Conservation (phyloP, 176 grass and related monocot genomes). For the Raddia distichophylla region DNA sequence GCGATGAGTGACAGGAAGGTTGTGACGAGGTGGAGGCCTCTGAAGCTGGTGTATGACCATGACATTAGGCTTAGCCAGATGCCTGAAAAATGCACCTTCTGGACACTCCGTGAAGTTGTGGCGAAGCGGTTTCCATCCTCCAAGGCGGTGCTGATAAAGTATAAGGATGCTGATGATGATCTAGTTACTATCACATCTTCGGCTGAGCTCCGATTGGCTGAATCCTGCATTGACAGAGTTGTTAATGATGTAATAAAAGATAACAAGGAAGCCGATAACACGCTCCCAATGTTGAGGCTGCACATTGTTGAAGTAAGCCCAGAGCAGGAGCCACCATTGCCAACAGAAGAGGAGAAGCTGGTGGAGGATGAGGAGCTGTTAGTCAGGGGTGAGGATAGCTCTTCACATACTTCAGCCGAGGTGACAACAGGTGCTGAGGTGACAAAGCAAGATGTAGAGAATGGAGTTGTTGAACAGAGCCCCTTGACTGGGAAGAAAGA, state of each 20-base stretch:
- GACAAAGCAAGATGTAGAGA: constrained; percentile 44
- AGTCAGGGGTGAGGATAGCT: constrained; percentile 51
- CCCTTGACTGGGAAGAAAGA: constrained; percentile 49
- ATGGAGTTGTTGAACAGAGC: constrained; percentile 34
- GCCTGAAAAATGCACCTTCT: constrained; percentile 73
- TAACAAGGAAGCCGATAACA: constrained; percentile 45
- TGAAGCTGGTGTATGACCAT: constrained; percentile 94
- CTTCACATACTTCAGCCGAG: constrained; percentile 36
- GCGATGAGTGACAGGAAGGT: constrained; percentile 29
- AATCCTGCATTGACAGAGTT: constrained; percentile 54
- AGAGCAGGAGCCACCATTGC: constrained; percentile 74
- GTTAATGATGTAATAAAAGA: constrained; percentile 27
- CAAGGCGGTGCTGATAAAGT: constrained; percentile 93
- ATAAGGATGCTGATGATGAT: constrained; percentile 90
- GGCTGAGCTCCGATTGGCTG: constrained; percentile 72
- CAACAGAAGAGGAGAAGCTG: constrained; percentile 56
- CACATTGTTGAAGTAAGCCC: constrained; percentile 84
- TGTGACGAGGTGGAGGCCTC: constrained; percentile 63
- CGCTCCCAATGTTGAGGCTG: constrained; percentile 60
- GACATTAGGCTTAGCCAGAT: constrained; percentile 89
- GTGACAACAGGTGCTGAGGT: constrained; percentile 35
- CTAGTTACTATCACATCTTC: constrained; percentile 86
- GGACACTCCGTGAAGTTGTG: constrained; percentile 67
- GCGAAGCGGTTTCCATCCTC: constrained; percentile 74
- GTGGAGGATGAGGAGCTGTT: constrained; percentile 61